phyloP scores from a whole-genome alignment of 805 yeast genomes.

The Nakazawaea wyomingensis region DNA sequence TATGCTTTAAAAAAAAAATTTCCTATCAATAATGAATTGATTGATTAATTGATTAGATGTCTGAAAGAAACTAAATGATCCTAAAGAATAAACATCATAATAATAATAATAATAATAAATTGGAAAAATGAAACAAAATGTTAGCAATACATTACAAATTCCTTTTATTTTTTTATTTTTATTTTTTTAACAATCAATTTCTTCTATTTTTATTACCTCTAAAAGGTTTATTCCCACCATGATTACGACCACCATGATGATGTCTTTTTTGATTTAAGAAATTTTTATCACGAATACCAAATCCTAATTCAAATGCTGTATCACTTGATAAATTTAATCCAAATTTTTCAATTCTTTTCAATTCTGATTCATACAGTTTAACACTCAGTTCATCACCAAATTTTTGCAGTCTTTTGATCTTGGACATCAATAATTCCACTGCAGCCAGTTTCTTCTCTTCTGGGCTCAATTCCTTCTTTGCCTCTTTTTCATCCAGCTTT shows the following conservation, averaged over 20 bases:
- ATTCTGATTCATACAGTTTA: constrained; percentile 52
- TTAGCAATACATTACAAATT: neutral
- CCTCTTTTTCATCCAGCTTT: constrained; percentile 13
- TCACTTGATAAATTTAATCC: constrained; percentile 70
- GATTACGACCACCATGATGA: neutral
- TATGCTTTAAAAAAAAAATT: too few relatives aligned
- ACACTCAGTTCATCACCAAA: constrained; percentile 58
- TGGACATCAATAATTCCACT: constrained; percentile 58
- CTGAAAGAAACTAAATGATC: too few relatives aligned
- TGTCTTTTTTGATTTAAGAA: constrained; percentile 1
- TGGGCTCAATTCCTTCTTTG: constrained; percentile 41
- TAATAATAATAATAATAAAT: too few relatives aligned
- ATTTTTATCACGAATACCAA: constrained; percentile 22
- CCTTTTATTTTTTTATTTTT: neutral
- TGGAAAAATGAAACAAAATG: neutral
- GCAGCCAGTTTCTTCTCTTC: constrained; percentile 72
- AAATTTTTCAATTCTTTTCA: constrained; percentile 74
- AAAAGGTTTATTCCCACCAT: neutral
- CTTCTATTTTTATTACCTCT: neutral
- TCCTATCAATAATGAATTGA: too few relatives aligned
- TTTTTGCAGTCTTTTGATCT: constrained; percentile 68
- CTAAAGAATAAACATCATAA: too few relatives aligned
- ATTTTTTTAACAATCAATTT: neutral
- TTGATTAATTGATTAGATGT: too few relatives aligned
- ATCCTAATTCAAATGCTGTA: constrained; percentile 62